Percentiles rank a stretch among this genome's conserved stretches.
Conservation (phyloP, 2,329 filamentous ascomycete genomes). For the Colletotrichum karsti region DNA sequence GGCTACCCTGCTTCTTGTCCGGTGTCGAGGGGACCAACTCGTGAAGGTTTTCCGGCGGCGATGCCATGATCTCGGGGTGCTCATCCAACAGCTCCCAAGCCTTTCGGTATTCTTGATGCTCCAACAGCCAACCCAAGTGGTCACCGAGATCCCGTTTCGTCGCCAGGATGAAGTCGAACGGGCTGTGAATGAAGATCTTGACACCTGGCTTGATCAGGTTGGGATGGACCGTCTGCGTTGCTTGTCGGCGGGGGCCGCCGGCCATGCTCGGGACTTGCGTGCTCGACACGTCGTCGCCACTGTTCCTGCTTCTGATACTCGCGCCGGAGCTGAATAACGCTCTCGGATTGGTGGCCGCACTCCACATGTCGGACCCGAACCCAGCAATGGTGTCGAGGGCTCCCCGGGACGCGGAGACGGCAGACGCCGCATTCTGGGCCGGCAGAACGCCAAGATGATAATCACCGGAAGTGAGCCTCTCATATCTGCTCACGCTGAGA, state of each 20-base stretch:
- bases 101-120: constrained; percentile 81
- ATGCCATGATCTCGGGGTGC: constrained; percentile 76
- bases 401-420: constrained; percentile 72
- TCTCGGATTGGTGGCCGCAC: constrained; percentile 87
- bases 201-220: constrained; percentile 63
- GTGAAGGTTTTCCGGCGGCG: constrained; percentile 46
- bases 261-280: constrained; percentile 50
- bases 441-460: constrained; percentile 91
- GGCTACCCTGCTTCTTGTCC: constrained; percentile 46
- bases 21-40: constrained; percentile 51
- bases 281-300: constrained; percentile 66
- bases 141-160: constrained; percentile 88
- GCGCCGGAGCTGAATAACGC: constrained; percentile 87
- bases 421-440: constrained; percentile 72
- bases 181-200: constrained; percentile 93
- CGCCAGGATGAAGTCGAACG: constrained; percentile 94
- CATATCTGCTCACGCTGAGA: constrained; percentile 85
- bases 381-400: constrained; percentile 80
- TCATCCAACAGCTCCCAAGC: constrained; percentile 92
- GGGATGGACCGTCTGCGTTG: constrained; percentile 50
- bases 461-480: constrained; percentile 85
- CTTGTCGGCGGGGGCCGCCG: constrained; percentile 39
- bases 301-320: constrained; percentile 73
- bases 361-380: constrained; percentile 82
- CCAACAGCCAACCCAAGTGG: constrained; percentile 85